Percentiles rank a stretch among this genome's conserved stretches.
Conservation (phyloP, 257 asterid genomes). For the Ehretia macrophylla region DNA sequence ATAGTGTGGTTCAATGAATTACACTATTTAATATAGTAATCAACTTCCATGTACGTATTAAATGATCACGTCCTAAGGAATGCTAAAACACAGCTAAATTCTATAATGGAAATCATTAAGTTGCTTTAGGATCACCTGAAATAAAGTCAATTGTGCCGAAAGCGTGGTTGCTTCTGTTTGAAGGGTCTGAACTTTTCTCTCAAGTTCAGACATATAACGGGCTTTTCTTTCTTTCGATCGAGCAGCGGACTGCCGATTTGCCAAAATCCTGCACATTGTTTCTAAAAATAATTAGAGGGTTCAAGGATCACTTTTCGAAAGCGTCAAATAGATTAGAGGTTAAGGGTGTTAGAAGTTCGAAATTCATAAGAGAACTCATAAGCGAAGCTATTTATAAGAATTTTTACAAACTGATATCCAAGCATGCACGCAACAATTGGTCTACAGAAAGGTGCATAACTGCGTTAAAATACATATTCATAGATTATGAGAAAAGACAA, state of each 20-base stretch:
- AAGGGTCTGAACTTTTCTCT: constrained; percentile 94
- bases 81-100: not conserved
- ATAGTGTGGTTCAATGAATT: too few species aligned
- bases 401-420: too few species aligned
- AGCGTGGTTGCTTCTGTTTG: constrained; percentile 92
- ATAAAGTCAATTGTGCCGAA: constrained; percentile 72
- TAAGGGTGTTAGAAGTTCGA: not conserved
- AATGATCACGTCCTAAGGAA: not conserved
- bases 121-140: constrained; percentile 48
- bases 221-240: constrained; percentile 91
- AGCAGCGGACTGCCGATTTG: constrained; percentile 94
- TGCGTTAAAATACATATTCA: too few species aligned
- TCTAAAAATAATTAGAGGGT: not conserved
- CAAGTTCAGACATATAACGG: constrained; percentile 77
- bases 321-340: not conserved
- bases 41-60: not conserved
- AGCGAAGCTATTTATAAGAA: too few species aligned
- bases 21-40: too few species aligned
- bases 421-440: too few species aligned
- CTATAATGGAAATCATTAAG: too few species aligned
- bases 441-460: too few species aligned
- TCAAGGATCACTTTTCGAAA: not conserved
- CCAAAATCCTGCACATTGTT: constrained; percentile 60
- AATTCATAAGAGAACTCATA: too few species aligned
- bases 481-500: too few species aligned